A percentile compares a stretch with the other conserved stretches of the same genome.
Conservation (phyloP, 1,284 basidiomycete species). For the Leccinum colubrinum region DNA sequence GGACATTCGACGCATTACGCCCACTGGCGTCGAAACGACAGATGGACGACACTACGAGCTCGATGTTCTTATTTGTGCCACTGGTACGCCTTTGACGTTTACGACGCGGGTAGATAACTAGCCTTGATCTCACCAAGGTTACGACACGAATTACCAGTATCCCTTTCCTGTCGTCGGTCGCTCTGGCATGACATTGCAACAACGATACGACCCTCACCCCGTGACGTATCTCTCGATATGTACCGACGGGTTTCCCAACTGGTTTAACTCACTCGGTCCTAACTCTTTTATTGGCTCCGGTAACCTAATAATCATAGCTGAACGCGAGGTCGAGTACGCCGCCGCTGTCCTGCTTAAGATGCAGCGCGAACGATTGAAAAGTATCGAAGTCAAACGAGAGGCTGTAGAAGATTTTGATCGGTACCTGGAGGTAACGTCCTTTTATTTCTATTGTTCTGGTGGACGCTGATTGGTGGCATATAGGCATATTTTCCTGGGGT, state of each 20-base stretch:
- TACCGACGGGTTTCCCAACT: conserved; percentile 61
- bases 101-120: background rate
- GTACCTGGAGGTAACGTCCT: conserved; percentile 43
- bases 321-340: conserved; percentile 55
- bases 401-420: conserved; percentile 61
- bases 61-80: conserved; percentile 61
- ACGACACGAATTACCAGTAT: conserved; percentile 50
- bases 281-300: conserved; percentile 37
- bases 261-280: conserved; percentile 55
- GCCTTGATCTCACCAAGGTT: conserved; percentile 34
- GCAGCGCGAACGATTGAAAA: conserved; percentile 57
- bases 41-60: conserved; percentile 54
- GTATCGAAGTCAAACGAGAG: conserved; percentile 54
- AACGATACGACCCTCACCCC: conserved; percentile 53
- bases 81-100: conserved; percentile 34
- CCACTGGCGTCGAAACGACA: conserved; percentile 52
- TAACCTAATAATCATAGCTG: conserved; percentile 47
- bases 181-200: conserved; percentile 44
- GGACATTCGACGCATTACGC: conserved; percentile 49
- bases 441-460: background rate
- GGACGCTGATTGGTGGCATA: conserved; percentile 1
- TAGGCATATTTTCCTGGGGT: conserved; percentile 51
- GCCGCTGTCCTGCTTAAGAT: conserved; percentile 53
- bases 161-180: conserved; percentile 55
- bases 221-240: conserved; percentile 53